Base-by-base conservation (phyloP, 2,329 filamentous ascomycete species). In the Aspergillus japonicus region DNA sequence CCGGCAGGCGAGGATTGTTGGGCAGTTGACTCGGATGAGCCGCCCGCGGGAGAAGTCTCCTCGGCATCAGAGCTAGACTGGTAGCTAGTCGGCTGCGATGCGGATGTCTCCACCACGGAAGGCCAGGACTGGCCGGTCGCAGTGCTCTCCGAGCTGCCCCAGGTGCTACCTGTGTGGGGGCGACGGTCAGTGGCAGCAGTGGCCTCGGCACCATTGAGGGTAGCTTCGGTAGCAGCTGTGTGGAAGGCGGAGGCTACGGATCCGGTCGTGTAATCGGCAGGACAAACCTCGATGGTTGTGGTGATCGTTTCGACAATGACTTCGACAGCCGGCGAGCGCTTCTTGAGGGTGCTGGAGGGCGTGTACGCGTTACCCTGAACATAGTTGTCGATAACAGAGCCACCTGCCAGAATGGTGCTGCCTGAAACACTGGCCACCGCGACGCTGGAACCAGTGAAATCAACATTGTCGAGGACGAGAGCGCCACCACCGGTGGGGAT, bases 381-480 rank as follows among this genome's bases (percentile, higher is more conserved):
- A 85, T 89, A 99, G 5, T 87, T 87, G 2, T 80, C 74, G 60
- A 97, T 82, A 64, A 87, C 84, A 50, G 83, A 80, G 68, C 89
- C 89, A 61, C 91, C 92, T 2, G 81, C 78, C 31, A 97, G 83
- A 49, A 96, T 80, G 4, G 78, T 75, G 48, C 83, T 80, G 50
- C 86, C 87, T 62, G 79, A 81, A 23, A 79, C 72, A 54, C 80
- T 78, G 56, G 85, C 81, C 56, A 98, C 85, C 33, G 91, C 91
- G 24, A 85, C 82, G 6, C 83, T 81, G 56, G 90, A 86, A 57
- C 86, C 87, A 51, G 81, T 80, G 65, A 97, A 92, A 77, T 97
- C 92, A 35, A 96, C 91, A 67, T 97, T 97, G 78, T 96, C 91
- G 11, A 98, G 76, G 66, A 96, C 84, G 50, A 97, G 83, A 14